These are phyloP conservation scores for Lachancea nothofagi DNA, from an alignment of 805 yeast genomes.

Conservation along the genomic window DNA sequence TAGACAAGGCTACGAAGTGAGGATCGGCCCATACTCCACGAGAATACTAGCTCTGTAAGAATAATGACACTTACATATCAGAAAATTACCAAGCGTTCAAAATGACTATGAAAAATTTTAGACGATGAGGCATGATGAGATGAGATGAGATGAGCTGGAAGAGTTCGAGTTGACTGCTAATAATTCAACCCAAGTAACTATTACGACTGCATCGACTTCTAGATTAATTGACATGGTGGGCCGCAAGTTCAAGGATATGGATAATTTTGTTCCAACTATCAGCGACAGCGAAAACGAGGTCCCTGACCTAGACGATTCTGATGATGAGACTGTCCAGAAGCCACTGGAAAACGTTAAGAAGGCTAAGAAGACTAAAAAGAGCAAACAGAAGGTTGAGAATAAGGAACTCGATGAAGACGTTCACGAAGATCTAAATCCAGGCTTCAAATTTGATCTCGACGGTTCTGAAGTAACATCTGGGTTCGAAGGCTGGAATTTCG, in stretches of 20 bases:
- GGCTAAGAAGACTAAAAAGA: conserved; percentile 21
- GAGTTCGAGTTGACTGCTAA: no score
- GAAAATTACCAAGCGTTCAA: neutral
- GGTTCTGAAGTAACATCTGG: conserved; percentile 44
- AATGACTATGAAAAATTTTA: conserved; percentile 9
- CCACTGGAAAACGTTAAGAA: conserved; percentile 23
- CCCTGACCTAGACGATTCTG: conserved; percentile 46
- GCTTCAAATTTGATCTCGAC: conserved; percentile 63
- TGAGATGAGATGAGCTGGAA: conserved; percentile 14
- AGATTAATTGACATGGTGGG: conserved; percentile 2
- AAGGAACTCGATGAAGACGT: conserved; percentile 34
- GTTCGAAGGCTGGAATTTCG: conserved; percentile 84
- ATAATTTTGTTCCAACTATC: conserved; percentile 63
- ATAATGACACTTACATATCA: neutral
- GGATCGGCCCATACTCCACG: no score
- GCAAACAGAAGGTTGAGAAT: conserved; percentile 14
- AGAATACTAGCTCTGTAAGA: no score
- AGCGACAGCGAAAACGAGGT: conserved; percentile 71
- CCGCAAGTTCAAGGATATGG: conserved; percentile 28
- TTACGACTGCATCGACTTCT: neutral
- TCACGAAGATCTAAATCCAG: conserved; percentile 63
- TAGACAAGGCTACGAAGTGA: no score
- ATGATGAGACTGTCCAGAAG: conserved; percentile 34
- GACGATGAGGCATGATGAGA: conserved; percentile 21
- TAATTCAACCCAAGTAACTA: neutral